Evolutionary conservation across 2,329 filamentous ascomycete genomes (phyloP).

Genomic region (Orbilia brochopaga): DNA sequence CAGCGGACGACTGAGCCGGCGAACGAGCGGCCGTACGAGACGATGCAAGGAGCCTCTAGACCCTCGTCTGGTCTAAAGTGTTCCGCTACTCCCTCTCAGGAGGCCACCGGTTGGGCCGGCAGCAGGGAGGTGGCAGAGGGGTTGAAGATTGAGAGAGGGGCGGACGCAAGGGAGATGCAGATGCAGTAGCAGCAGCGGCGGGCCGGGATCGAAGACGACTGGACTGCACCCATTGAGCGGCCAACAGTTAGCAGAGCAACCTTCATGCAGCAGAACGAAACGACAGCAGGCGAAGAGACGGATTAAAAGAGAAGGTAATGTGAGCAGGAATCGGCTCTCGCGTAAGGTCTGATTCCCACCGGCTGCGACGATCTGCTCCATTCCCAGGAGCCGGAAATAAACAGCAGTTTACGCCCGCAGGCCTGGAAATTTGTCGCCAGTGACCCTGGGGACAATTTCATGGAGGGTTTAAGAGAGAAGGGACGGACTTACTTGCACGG

Average conservation of each 20-base stretch:
- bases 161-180: background rate
- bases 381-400: slow-evolving; percentile 24
- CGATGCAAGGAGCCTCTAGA: background rate
- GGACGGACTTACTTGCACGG: too few species aligned
- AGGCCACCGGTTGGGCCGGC: background rate
- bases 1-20: slow-evolving; percentile 25
- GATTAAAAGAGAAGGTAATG: background rate
- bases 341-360: slow-evolving; percentile 29
- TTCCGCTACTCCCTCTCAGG: background rate
- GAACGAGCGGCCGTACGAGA: slow-evolving; percentile 15
- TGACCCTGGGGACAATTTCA: too few species aligned
- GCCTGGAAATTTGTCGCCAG: background rate
- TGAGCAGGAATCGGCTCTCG: slow-evolving; percentile 23
- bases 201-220: background rate
- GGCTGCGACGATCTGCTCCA: slow-evolving; percentile 23
- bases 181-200: background rate
- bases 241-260: background rate
- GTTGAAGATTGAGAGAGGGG: background rate
- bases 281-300: background rate
- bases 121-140: background rate
- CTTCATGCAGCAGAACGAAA: background rate
- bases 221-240: background rate
- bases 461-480: too few species aligned
- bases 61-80: background rate
- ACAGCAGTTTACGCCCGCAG: slow-evolving; percentile 1